Conservation (phyloP, 208 protist species). For the Entamoeba dispar region DNA sequence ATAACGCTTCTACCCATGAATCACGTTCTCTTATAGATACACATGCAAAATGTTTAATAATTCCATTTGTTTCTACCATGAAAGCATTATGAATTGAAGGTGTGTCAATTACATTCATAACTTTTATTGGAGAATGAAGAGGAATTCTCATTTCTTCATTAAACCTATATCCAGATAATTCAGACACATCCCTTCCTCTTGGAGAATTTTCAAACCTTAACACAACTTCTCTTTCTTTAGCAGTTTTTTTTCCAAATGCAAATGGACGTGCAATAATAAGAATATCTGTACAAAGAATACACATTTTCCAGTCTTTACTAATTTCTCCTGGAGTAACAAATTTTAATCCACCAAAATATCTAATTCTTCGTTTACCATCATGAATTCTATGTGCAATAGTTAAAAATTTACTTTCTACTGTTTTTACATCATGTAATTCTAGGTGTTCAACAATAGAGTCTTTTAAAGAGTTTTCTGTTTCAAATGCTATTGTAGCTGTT, state of each 20-base stretch:
- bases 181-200: background rate
- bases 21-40: background rate
- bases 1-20: background rate
- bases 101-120: background rate
- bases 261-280: background rate
- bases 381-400: background rate
- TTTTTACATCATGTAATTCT: background rate
- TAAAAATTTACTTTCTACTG: background rate
- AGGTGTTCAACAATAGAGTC: background rate
- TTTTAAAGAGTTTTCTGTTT: background rate
- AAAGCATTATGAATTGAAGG: background rate
- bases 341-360: background rate
- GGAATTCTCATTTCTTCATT: background rate
- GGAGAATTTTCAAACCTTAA: background rate
- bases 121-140: background rate
- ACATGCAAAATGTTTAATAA: background rate
- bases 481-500: background rate
- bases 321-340: background rate
- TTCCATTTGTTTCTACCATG: background rate
- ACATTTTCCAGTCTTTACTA: background rate
- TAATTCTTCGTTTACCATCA: background rate
- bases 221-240: background rate
- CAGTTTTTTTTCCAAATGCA: background rate
- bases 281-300: background rate
- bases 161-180: background rate